Base-by-base conservation (phyloP, 345 rosid genomes). In the Aquilaria malaccensis region DNA sequence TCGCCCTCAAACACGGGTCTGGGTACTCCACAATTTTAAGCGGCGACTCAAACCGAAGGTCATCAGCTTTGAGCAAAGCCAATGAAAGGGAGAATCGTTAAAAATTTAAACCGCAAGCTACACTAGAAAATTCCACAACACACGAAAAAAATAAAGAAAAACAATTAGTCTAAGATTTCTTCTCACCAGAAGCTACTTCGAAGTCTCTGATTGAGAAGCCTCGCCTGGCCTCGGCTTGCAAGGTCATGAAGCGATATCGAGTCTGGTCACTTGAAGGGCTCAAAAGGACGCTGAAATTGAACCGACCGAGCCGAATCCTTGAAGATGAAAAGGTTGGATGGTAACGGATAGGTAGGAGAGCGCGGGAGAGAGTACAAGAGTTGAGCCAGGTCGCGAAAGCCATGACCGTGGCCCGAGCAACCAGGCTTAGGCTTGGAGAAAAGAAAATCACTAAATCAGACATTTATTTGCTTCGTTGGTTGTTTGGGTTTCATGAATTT, bases 1-100 rank as follows among this genome's bases (percentile, higher is more conserved):
- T 88, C 67, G 85, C 85, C 53, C 97, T 75, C 78, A 94, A 53
- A 65, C 71, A 62, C 4, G 97, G 97, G 74, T 90, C 87, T 41
- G 99, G 99, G 77, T 94, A 94, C 80, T 84, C 82, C 66, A 88
- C 86, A 29, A 94, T 82, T 71, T 76, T 79, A 41, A 90, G 70
- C 32, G 99, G 97, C 60, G 78, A 52, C 75, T 84, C 89, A 64
- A 86, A 94, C 58, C 63, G 76, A 64, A 94, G 78, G 79, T 90
- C 95, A 58, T 79, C 77, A 50, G 70, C 99, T 88, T n/a, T 13
- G 31, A 68, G 45, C 5, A 13, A 31, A 49, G 22, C 15, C 51
- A 55, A 67, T 31, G 32, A 65, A 14, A 56, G 2, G 9, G 11
- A 29, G 31, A 45, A 37, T 9, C 43, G 7, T 37, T 3, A 37